Evolutionary conservation across 805 yeast genomes (phyloP).

Genomic region (Schwanniomyces occidentalis): DNA sequence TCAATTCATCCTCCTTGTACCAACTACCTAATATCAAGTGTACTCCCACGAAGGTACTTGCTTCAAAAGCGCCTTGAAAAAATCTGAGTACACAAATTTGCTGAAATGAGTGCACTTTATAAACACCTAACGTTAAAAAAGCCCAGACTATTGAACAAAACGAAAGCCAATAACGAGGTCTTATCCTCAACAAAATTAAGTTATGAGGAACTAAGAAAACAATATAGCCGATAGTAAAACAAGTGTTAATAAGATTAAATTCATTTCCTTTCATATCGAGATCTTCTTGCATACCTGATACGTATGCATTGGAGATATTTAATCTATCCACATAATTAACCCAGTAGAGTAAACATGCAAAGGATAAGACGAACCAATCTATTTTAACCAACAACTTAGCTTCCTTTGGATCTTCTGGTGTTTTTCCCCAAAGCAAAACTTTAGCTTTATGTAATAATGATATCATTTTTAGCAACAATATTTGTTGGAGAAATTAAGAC

Average conservation of each 20-base stretch:
- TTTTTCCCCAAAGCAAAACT: constrained; percentile 30
- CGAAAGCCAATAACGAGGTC: constrained; percentile 58
- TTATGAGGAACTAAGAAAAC: constrained; percentile 65
- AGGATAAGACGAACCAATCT: constrained; percentile 44
- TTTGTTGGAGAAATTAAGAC: too few species aligned
- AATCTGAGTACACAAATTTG: constrained; percentile 60
- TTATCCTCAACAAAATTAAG: constrained; percentile 48
- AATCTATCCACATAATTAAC: constrained; percentile 57
- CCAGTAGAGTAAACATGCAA: constrained; percentile 43
- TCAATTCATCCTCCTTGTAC: constrained; percentile 50
- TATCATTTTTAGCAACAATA: too few species aligned
- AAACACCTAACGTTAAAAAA: constrained; percentile 51
- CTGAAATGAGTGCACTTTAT: constrained; percentile 44
- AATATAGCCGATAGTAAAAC: constrained; percentile 61
- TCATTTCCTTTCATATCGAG: constrained; percentile 48
- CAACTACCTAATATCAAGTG: constrained; percentile 56
- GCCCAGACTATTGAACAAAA: constrained; percentile 61
- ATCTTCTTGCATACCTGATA: constrained; percentile 67
- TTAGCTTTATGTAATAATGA: constrained; percentile 6
- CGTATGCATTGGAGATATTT: constrained; percentile 49
- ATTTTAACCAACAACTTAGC: constrained; percentile 32
- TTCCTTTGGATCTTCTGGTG: constrained; percentile 31
- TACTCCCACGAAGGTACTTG: constrained; percentile 55
- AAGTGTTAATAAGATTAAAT: constrained; percentile 52
- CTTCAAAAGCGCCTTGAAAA: constrained; percentile 61